Percentiles rank a stretch among this genome's conserved stretches.
Evolutionary conservation across 2,329 filamentous ascomycete species (phyloP).

Genomic region (Didymella glomerata): DNA sequence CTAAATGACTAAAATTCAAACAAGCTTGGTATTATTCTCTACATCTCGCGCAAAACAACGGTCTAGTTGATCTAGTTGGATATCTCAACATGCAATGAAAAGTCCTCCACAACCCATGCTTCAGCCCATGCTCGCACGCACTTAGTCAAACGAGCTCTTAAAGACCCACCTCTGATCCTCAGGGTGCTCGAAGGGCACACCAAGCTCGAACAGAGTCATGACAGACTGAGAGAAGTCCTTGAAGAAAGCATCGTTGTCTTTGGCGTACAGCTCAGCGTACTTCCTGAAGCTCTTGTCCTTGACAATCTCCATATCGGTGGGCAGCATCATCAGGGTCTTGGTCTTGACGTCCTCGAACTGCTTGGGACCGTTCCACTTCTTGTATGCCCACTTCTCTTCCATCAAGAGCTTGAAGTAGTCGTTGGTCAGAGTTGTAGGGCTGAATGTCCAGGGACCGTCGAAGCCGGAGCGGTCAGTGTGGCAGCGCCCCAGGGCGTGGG

Average conservation of each 20-base stretch:
- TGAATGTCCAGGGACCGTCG: constrained; percentile 85
- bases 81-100: constrained; percentile 38
- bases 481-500: constrained; percentile 83
- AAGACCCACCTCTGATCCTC: constrained; percentile 57
- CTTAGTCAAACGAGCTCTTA: constrained; percentile 55
- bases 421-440: constrained; percentile 83
- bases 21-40: neutral
- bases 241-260: constrained; percentile 92
- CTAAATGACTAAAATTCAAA: neutral
- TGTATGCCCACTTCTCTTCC: constrained; percentile 93
- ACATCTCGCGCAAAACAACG: constrained; percentile 21
- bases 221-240: constrained; percentile 85
- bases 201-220: constrained; percentile 88
- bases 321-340: constrained; percentile 96
- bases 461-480: constrained; percentile 89
- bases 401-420: constrained; percentile 90
- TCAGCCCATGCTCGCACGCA: neutral
- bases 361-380: constrained; percentile 94
- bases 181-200: constrained; percentile 78
- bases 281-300: constrained; percentile 87
- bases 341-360: constrained; percentile 89
- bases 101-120: constrained; percentile 7
- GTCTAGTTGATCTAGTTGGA: constrained; percentile 43
- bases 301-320: constrained; percentile 85
- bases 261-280: constrained; percentile 86